Conservation (phyloP, 2,329 filamentous ascomycete species). For the Scytalidium sp. region DNA sequence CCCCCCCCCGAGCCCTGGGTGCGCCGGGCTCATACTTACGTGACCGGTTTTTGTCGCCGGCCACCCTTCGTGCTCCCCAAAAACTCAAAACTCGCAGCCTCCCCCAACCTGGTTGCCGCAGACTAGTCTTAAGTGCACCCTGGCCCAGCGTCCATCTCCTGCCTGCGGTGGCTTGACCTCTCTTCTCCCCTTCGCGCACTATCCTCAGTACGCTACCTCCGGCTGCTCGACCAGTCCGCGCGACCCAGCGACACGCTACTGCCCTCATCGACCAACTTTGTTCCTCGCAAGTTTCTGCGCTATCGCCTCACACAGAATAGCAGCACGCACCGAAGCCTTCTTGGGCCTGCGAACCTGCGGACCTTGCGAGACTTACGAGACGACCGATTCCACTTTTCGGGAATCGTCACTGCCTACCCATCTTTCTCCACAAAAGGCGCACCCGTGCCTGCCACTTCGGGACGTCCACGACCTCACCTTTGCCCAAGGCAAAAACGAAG, state of each 20-base stretch:
- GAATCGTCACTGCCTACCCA: not conserved
- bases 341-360: too few species aligned
- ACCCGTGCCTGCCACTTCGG: not conserved
- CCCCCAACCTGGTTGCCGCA: conserved; percentile 59
- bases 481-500: too few species aligned
- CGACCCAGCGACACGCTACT: too few species aligned
- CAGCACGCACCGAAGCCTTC: not conserved
- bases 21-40: not conserved
- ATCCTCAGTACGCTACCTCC: not conserved
- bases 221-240: too few species aligned
- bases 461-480: not conserved
- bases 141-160: conserved; percentile 3
- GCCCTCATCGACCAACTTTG: too few species aligned
- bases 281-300: not conserved
- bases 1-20: not conserved
- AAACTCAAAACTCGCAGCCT: not conserved
- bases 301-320: not conserved
- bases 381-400: not conserved
- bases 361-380: too few species aligned
- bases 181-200: not conserved
- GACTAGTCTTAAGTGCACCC: not conserved
- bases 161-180: conserved; percentile 3
- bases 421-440: not conserved
- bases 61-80: not conserved
- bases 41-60: not conserved